Evolutionary conservation across 345 rosid genomes (phyloP).

Genomic region (Viola odorata): DNA sequence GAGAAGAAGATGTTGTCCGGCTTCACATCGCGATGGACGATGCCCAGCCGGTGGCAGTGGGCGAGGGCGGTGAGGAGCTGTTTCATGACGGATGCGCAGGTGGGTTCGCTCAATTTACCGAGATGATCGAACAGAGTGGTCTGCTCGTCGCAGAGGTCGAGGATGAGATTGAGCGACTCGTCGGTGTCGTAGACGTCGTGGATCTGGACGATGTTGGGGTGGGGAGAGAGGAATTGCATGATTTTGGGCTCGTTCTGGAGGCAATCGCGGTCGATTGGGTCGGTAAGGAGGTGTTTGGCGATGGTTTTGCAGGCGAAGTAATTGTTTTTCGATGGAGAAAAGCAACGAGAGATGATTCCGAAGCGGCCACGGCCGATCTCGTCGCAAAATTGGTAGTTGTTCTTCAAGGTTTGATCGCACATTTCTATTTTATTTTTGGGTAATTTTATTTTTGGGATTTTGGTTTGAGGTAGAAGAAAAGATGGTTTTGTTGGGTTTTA

Average conservation of each 20-base stretch:
- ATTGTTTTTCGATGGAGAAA: constrained; percentile 7
- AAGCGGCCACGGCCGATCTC: constrained; percentile 34
- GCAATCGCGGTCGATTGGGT: constrained; percentile 23
- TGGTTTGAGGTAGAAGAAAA: neutral
- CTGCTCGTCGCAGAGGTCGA: constrained; percentile 22
- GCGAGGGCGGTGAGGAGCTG: constrained; percentile 17
- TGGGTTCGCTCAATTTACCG: constrained; percentile 10
- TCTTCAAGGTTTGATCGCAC: constrained; percentile 12
- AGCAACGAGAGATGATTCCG: constrained; percentile 24
- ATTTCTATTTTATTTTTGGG: constrained; percentile 1
- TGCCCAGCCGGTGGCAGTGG: constrained; percentile 18
- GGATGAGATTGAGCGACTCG: constrained; percentile 15
- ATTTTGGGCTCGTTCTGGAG: constrained; percentile 24
- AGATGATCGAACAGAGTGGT: constrained; percentile 20
- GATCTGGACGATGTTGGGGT: constrained; percentile 27
- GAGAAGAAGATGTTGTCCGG: constrained; percentile 21
- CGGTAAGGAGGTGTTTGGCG: constrained; percentile 20
- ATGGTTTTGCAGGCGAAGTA: constrained; percentile 25
- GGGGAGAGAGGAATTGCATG: constrained; percentile 22
- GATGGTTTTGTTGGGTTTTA: neutral
- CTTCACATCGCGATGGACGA: constrained; percentile 23
- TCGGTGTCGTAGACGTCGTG: constrained; percentile 20
- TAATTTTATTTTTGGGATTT: neutral
- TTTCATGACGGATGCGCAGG: constrained; percentile 8
- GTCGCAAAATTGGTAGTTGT: constrained; percentile 23